Evolutionary conservation across 805 yeast genomes (phyloP), one percentile per base, ranked within the genome.

Genomic region (Saturnispora serradocipensis): DNA sequence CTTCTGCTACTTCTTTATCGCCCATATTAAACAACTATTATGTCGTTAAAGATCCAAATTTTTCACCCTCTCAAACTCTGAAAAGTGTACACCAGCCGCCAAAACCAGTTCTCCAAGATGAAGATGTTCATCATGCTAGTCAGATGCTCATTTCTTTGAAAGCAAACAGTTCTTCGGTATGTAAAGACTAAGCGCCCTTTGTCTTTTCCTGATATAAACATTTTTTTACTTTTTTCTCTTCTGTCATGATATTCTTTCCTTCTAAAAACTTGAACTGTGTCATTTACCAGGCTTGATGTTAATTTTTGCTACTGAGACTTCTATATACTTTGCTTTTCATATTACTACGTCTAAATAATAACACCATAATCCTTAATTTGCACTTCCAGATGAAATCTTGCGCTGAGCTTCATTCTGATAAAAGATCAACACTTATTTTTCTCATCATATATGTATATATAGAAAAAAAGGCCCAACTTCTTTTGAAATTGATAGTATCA

Each of bases 91-190:
- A 20, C 13, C 43, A 35, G 18, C 15, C 39, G n/a, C 15, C 20
- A 11, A 22, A 11, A 22, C 27, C 44, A 11, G 10, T 22, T 24
- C 8, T n/a, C 9, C 49, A 39, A 18, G 36, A 38, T 13, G 32
- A 48, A n/a, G 51, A 48, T 32, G 51, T 40, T n/a, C 51, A 48
- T 27, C 46, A 48, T n/a, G 51, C 51, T 3, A 48, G 51, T 24
- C 46, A 48, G 25, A 45, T 48, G 24, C 34, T 48, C n/a, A 48
- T 48, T 24, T 42, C 46, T 6, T 15, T 48, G 25, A n/a, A 45
- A 16, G 32, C 46, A 24, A 48, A 48, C 25, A 38, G 6, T 9
- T 10, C 30, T 11, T 30, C 30, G 15, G 32, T 18, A 11, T 16
- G 10, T 24, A 30, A 44, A 32, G 25, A 30, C n/a, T 30, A 30